Evolutionary conservation across 2,329 filamentous ascomycete genomes (phyloP).

Genomic region (Verticillium alfalfae): DNA sequence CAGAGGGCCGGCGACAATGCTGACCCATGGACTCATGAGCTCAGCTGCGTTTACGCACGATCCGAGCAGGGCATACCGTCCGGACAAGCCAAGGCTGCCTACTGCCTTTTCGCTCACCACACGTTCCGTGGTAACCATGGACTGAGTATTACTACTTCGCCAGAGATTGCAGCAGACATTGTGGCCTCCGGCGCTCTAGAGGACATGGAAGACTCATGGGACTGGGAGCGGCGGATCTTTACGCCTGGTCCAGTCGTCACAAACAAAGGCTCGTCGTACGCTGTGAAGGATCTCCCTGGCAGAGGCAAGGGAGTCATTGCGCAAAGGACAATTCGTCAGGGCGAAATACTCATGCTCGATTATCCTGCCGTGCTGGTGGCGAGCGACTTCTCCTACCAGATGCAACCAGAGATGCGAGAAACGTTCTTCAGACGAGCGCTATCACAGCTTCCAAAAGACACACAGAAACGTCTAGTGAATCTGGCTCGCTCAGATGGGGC

Average conservation of each 20-base stretch:
- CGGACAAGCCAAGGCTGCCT: neutral
- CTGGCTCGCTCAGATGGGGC: slow-evolving; percentile 17
- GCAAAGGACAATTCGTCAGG: slow-evolving; percentile 18
- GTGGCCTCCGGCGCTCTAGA: neutral
- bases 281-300: slow-evolving; percentile 15
- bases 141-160: neutral
- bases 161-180: neutral
- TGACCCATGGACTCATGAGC: neutral
- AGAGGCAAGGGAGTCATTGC: slow-evolving; percentile 25
- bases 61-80: neutral
- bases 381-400: slow-evolving; percentile 7
- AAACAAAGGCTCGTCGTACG: slow-evolving; percentile 12
- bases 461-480: slow-evolving; percentile 11
- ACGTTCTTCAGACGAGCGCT: slow-evolving; percentile 18
- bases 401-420: slow-evolving; percentile 13
- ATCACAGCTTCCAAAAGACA: slow-evolving; percentile 16
- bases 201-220: neutral
- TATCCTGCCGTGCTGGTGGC: slow-evolving; percentile 21
- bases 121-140: neutral
- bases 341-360: slow-evolving; percentile 22
- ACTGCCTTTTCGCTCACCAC: neutral
- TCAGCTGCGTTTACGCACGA: neutral
- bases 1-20: neutral
- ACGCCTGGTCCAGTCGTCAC: neutral
- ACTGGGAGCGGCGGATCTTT: neutral